Base-by-base conservation (phyloP, 768 basidiomycete genomes). In the Serpula lacrymans region DNA sequence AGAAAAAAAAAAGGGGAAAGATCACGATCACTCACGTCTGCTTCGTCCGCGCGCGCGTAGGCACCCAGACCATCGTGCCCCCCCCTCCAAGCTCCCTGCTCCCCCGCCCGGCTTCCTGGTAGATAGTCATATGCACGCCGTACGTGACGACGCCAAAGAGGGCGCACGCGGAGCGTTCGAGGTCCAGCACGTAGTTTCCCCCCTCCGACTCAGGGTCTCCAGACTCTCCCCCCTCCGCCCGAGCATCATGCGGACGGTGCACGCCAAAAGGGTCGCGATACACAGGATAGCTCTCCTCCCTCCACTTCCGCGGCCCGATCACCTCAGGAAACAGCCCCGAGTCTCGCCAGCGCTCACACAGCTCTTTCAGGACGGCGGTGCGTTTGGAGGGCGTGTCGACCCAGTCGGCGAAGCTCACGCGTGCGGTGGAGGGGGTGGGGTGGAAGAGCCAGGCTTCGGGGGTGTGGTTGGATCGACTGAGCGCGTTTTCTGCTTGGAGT, bases 91-190 rank as follows among this genome's bases (percentile, higher is more conserved):
- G n/a, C n/a, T n/a, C n/a, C n/a, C n/a, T n/a, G 21, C 24, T 34
- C 9, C 58, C 63, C 28, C 60, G 68, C 28, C 71, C 70, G 22
- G 64, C 59, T 35, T 60, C 53, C 13, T 59, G 41, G 55, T 79
- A 90, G 38, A 82, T 77, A 14, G 79, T 88, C 81, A 94, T 78
- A 60, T 98, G 96, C 2, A 95, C 87, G 0, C 96, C 95, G 52
- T 88, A 93, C 1, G 94, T 96, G 37, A 89, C 74, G 6, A 94
- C 61, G 3, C 95, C 93, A 53, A 98, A 97, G 24, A 98, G 65
- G 1, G 85, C 77, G 58, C 88, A 91, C 2, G 91, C 92, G 1
- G 88, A 73, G 28, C 95, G 77, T 61, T 98, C 96, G 75, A 98
- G 77, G 58, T 82, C 77, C 60, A 98, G 96, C 16, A 78, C 88